Percentiles rank a stretch among this genome's conserved stretches.
These are phyloP conservation scores for Wickerhamomyces ciferrii DNA, from an alignment of 805 yeast species.

Conservation along the genomic window DNA sequence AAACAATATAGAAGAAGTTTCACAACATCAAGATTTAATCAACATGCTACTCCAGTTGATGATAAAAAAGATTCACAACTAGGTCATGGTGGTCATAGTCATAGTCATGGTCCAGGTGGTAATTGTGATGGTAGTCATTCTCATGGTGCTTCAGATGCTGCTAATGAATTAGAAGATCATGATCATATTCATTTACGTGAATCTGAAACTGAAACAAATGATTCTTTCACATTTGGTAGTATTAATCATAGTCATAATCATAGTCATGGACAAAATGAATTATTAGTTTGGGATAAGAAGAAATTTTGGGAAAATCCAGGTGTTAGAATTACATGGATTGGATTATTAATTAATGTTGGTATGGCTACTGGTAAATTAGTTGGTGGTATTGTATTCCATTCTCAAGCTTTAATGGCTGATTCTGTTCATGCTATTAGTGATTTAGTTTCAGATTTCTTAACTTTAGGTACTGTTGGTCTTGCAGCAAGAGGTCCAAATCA, in stretches of 20 bases:
- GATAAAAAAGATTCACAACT: background rate
- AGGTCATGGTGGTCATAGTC: conserved; percentile 22
- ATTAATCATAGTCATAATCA: conserved; percentile 30
- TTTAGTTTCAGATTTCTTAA: conserved; percentile 81
- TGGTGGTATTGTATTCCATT: conserved; percentile 91
- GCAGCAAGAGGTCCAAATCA: conserved; percentile 55
- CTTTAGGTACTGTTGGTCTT: conserved; percentile 82
- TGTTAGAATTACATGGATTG: conserved; percentile 89
- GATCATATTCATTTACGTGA: conserved; percentile 36
- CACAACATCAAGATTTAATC: background rate
- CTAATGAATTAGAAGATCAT: conserved; percentile 19
- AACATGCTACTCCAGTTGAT: background rate
- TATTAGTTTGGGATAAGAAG: conserved; percentile 34
- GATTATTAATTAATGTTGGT: conserved; percentile 74
- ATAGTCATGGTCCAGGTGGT: conserved; percentile 13
- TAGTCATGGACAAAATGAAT: conserved; percentile 24
- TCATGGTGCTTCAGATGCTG: conserved; percentile 6
- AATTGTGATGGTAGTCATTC: conserved; percentile 3
- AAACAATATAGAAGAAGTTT: background rate
- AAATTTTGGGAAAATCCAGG: conserved; percentile 66
- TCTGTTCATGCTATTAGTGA: conserved; percentile 92
- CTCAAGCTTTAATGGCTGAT: conserved; percentile 92
- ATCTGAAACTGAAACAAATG: conserved; percentile 38
- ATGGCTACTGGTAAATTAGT: conserved; percentile 83
- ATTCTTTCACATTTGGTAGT: conserved; percentile 30